phyloP scores from a whole-genome alignment of 352 stramenopile species.

The Pythium dissotocum region DNA sequence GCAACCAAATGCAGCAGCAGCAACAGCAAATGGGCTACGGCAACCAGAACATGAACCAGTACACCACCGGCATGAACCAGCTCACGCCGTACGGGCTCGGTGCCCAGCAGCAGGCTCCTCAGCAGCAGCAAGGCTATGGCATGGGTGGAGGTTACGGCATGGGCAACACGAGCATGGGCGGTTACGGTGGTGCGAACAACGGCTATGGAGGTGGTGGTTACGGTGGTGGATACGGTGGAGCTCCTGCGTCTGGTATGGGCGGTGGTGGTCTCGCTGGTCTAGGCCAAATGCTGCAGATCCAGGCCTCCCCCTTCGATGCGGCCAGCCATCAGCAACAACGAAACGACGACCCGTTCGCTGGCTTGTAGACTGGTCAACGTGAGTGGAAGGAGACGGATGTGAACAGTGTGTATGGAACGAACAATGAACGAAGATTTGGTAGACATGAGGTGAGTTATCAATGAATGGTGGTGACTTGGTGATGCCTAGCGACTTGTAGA shows the following conservation, averaged over 20 bases:
- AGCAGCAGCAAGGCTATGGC: slow-evolving; percentile 45
- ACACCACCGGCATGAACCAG: slow-evolving; percentile 70
- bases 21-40: slow-evolving; percentile 30
- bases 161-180: slow-evolving; percentile 14
- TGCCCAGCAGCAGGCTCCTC: slow-evolving; percentile 25
- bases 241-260: slow-evolving; percentile 10
- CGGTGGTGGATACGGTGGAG: slow-evolving; percentile 33
- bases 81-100: slow-evolving; percentile 76
- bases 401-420: background rate
- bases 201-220: slow-evolving; percentile 17
- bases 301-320: slow-evolving; percentile 59
- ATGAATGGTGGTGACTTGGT: background rate
- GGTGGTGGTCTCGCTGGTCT: slow-evolving; percentile 53
- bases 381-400: background rate
- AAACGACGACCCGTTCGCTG: slow-evolving; percentile 64
- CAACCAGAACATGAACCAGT: slow-evolving; percentile 43
- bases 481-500: no score
- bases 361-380: slow-evolving; percentile 40
- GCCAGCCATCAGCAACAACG: slow-evolving; percentile 36
- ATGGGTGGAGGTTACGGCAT: slow-evolving; percentile 42
- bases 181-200: slow-evolving; percentile 9
- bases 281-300: slow-evolving; percentile 70
- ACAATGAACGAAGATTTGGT: no score
- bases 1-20: slow-evolving; percentile 23
- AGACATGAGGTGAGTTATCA: background rate